These are phyloP conservation scores for Coemansia pectinata DNA, from an alignment of 192 early-diverging fungal species.

Conservation along the genomic window DNA sequence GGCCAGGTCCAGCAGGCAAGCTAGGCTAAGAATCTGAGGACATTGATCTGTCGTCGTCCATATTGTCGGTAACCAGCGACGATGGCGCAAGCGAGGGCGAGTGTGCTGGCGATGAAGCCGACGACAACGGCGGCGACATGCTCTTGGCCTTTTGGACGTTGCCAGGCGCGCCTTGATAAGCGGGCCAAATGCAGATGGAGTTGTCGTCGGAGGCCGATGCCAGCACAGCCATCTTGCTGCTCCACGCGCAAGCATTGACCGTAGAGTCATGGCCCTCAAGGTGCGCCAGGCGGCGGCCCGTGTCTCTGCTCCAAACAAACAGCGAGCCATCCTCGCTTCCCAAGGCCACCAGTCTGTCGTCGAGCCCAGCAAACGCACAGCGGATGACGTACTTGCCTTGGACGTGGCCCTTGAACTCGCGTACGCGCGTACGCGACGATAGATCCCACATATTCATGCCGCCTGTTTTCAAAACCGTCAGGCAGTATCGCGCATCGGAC, in stretches of 20 bases:
- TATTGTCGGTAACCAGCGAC: background rate
- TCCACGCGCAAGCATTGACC: constrained; percentile 50
- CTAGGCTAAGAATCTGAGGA: background rate
- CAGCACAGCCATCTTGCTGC: constrained; percentile 25
- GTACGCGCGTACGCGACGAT: constrained; percentile 62
- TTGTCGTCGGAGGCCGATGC: constrained; percentile 51
- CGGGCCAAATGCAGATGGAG: constrained; percentile 51
- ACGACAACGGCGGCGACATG: background rate
- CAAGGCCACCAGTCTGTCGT: constrained; percentile 80
- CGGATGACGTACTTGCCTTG: constrained; percentile 89
- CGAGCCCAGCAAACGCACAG: constrained; percentile 84
- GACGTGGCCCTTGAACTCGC: constrained; percentile 70
- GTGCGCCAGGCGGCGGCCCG: constrained; percentile 33
- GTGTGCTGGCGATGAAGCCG: constrained; percentile 6
- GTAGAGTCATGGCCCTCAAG: constrained; percentile 43
- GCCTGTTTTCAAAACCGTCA: constrained; percentile 52
- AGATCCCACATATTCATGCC: constrained; percentile 93
- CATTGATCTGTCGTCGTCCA: constrained; percentile 18
- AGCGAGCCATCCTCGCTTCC: constrained; percentile 80
- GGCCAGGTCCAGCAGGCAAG: background rate
- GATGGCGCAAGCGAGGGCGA: constrained; percentile 3
- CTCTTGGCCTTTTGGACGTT: constrained; percentile 8
- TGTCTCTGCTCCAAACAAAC: constrained; percentile 51
- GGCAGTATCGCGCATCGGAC: constrained; percentile 61
- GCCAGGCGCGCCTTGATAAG: constrained; percentile 46